Base-by-base conservation (phyloP, 257 asterid genomes). In the Solanum peruvianum region DNA sequence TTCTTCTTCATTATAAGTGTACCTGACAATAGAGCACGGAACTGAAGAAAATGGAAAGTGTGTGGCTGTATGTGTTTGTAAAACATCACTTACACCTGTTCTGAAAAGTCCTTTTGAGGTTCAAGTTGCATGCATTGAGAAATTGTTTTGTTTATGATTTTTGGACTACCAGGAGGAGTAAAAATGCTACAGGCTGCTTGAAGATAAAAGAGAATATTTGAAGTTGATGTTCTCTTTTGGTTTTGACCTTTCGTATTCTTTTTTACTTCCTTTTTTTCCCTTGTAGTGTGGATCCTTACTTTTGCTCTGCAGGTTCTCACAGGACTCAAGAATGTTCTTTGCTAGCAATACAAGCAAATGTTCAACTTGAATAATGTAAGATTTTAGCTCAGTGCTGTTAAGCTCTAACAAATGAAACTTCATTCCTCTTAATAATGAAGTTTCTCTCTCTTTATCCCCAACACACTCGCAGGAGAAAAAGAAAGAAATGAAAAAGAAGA, bases 291-390 rank as follows among this genome's bases (percentile, higher is more conserved):
- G 52, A 82, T n/a, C 10, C 42, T 39, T 39, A 29, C 69, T 44
- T 70, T 91, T 71, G 81, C 77, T 80, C 44, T 90, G 78, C 87
- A 94, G 99, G 99, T 96, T 89, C 98, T 96, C 76, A 91, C 90
- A 7, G 91, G 93, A 93, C 98, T 98, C 10, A 96, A 88, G 91
- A 96, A 96, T 92, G 98, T 98, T 86, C 93, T 96, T 5, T 93
- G 95, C 89, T 95, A 94, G 90, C 99, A 96, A 88, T 96, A 95
- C 93, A 93, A 94, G 92, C 93, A 92, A 92, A 92, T 96, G 96
- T 95, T 96, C 90, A 82, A 92, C 89, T 93, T 96, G 94, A 95
- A 93, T 89, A 90, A 89, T 78, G 99, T 96, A 91, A 91, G 96
- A 44, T 89, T 87, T 81, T 88, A 25, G 41, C 27, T 64, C 78